Evolutionary conservation across 805 yeast genomes (phyloP).

Genomic region (Hanseniaspora vineae): DNA sequence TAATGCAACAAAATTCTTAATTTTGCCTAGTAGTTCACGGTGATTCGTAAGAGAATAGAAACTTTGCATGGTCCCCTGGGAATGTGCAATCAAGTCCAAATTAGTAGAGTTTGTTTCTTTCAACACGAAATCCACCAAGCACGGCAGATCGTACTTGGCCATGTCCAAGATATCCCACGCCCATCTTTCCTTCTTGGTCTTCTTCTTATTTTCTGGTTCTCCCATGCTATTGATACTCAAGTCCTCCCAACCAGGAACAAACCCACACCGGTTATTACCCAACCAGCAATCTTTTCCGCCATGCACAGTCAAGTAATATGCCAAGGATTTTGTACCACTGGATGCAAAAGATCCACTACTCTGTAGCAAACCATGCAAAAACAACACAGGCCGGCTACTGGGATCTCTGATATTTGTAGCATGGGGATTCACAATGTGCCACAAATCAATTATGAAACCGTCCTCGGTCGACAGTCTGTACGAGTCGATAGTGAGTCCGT

Average conservation of each 20-base stretch:
- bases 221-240: slow-evolving; percentile 18
- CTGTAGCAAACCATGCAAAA: slow-evolving; percentile 80
- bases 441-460: slow-evolving; percentile 60
- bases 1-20: slow-evolving; percentile 60
- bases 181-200: slow-evolving; percentile 44
- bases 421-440: slow-evolving; percentile 44
- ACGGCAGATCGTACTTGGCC: slow-evolving; percentile 66
- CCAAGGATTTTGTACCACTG: slow-evolving; percentile 69
- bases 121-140: slow-evolving; percentile 52
- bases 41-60: slow-evolving; percentile 52
- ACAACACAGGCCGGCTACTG: slow-evolving; percentile 46
- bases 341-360: slow-evolving; percentile 79
- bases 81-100: slow-evolving; percentile 64
- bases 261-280: slow-evolving; percentile 85
- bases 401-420: slow-evolving; percentile 14
- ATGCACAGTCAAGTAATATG: slow-evolving; percentile 35
- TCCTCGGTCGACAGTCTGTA: slow-evolving; percentile 60
- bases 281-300: slow-evolving; percentile 78
- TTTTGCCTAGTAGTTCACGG: slow-evolving; percentile 30
- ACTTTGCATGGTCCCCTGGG: slow-evolving; percentile 88
- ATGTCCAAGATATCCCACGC: slow-evolving; percentile 85
- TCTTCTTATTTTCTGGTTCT: slow-evolving; percentile 24
- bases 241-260: slow-evolving; percentile 48
- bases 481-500: slow-evolving; percentile 47
- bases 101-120: slow-evolving; percentile 26